Evolutionary conservation across 768 basidiomycete genomes (phyloP), one percentile per base, ranked within the genome.

Genomic region (Roridomyces roridus): DNA sequence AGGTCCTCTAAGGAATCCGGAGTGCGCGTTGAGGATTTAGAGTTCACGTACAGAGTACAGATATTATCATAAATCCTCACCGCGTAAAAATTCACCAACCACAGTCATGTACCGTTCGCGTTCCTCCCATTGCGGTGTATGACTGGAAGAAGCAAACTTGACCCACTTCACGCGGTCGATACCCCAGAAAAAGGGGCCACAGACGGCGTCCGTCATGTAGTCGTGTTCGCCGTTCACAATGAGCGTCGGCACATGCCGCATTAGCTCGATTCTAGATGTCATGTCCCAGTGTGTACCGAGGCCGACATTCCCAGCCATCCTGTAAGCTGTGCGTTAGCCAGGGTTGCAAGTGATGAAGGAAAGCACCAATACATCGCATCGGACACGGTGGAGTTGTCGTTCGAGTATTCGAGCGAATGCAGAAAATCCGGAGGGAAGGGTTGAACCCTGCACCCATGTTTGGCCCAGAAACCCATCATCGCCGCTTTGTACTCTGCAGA

Each of bases 351-450:
- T n/a, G 2, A 8, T 6, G n/a, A n/a, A 3, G n/a, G 21, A n/a
- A 55, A 29, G 8, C 46, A 25, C 64, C 77, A n/a, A 39, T 41
- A 82, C 83, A 85, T 82, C 2, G 78, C 78, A 35, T 64, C 53
- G 46, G 77, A 78, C 5, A 83, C 81, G 0, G 82, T 85, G 5
- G 77, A 70, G 49, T 85, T 83, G 36, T 75, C 24, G 6, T 73
- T 75, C 6, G 76, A 42, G 57, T 63, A 67, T 18, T 55, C 68
- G 43, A 82, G 69, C 24, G 72, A 55, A 31, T 59, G 55, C 6
- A 62, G 15, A 5, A 84, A 65, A 9, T 75, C 68, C 36, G 72
- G 52, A 0, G 85, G 85, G 68, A 73, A 72, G 0, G 83, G 82
- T 34, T 80, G 64, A 10, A 80, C 5, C 24, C 74, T 69, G 63